Base-by-base conservation (phyloP, 257 asterid genomes). In the Agastache rugosa region DNA sequence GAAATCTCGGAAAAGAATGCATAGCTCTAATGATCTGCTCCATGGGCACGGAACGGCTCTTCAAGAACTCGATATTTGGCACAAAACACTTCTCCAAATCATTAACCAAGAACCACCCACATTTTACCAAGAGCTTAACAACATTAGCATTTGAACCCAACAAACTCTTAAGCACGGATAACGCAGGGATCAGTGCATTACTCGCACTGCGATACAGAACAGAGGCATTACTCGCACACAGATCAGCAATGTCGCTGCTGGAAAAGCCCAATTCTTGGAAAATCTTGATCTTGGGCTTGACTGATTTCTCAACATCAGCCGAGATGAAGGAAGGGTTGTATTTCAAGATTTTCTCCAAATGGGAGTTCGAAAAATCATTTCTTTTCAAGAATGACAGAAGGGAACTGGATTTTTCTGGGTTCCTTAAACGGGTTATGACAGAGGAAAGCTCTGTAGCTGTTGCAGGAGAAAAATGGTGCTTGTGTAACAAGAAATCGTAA, bases 51-150 rank as follows among this genome's bases (percentile, higher is more conserved):
- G 79, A 80, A 17, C 79, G 71, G 63, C 80, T 75, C 22, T 12
- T 54, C 70, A 79, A 64, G 75, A 79, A 48, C 45, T 82, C 67
- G 8, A 86, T 63, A 71, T 84, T 84, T 0, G 89, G 87, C 4
- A 84, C 27, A 80, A 86, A 5, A 17, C 25, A 39, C 34, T 48
- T 82, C 20, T 76, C 62, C 51, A 86, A 58, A 71, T 86, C 77
- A 17, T 1, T 19, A 15, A 11, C 48, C 74, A 82, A 7, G 34
- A 69, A 78, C 75, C 83, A 37, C 56, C 82, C 82, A 39, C 75
- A 53, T 19, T 3, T 31, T 63, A n/a, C 73, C 19, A 84, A 27
- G 11, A 80, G 20, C 56, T 72, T 78, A 29, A 69, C 81, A 65
- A 86, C 81, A 12, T 75, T 55, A 4, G 48, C 60, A 63, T 66